Evolutionary conservation across 495 filamentous ascomycete species (phyloP), one percentile per base, ranked within the genome.

Genomic region (Cudoniella acicularis): DNA sequence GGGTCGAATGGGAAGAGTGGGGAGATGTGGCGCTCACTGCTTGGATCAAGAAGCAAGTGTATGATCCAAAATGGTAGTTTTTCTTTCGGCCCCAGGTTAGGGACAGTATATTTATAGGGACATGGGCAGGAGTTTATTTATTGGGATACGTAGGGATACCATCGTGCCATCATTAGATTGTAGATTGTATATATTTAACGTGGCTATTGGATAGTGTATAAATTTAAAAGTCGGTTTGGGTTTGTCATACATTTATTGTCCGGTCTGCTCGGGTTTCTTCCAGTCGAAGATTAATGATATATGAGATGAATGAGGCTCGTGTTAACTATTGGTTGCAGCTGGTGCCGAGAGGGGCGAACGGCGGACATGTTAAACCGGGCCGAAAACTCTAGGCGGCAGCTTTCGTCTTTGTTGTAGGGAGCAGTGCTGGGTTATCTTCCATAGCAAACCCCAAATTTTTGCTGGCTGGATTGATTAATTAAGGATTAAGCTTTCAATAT

Each of bases 1-100:
- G 87, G 72, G 79, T 90, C n/a, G 90, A 95, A 72, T 89, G 91
- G 69, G 90, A 94, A 75, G 81, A 83, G 64, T 84, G 93, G 81
- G 80, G 76, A 27, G 91, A 96, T 68, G 82, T 83, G 40, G 83
- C 89, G 56, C 75, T 96, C 42, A 87, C 88, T 62, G 82, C 80
- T 52, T 96, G 80, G 79, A 92, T 96, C 78, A 85, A 86, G 75
- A 71, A 82, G 54, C 83, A 81, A 65, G 89, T 96, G 77, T 96
- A 96, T 66, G 83, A 96, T 66, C 89, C 92, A 20, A 60, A 56
- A 43, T 61, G 45, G 36, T 65, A 64, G 30, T 24, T 26, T n/a
- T 36, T 24, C 1, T 16, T 42, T 53, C 13, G 50, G 23, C 3
- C 10, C 48, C 17, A 6, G 20, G 22, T 51, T 24, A 47, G 13